phyloP scores from a whole-genome alignment of 2,329 filamentous ascomycete species.

The Neoascochyta sp. region DNA sequence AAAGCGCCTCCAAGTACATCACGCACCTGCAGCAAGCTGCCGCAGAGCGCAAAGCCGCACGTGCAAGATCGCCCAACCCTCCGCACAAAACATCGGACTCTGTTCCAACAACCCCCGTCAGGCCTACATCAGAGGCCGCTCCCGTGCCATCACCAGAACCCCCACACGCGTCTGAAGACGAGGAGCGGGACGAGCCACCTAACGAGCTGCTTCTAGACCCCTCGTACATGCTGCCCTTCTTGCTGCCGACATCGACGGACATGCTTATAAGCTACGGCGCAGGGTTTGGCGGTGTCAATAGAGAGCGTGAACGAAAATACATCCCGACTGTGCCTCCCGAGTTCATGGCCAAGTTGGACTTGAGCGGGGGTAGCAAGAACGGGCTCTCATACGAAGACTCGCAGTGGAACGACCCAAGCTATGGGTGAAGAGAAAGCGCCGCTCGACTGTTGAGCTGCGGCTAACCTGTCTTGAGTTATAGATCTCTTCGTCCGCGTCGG shows the following conservation, averaged over 20 bases:
- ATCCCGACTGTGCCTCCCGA: constrained; percentile 93
- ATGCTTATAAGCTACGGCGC: constrained; percentile 96
- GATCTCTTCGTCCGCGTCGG: too few species aligned
- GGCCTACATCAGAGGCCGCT: constrained; percentile 18
- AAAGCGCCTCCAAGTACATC: constrained; percentile 84
- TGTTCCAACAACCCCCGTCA: constrained; percentile 33
- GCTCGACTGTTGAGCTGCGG: constrained; percentile 1
- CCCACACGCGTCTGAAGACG: constrained; percentile 32
- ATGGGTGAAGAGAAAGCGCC: constrained; percentile 22
- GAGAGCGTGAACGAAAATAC: constrained; percentile 89
- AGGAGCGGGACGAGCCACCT: constrained; percentile 64
- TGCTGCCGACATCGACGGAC: constrained; percentile 91
- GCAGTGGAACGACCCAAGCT: constrained; percentile 34
- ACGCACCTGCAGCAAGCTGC: constrained; percentile 73
- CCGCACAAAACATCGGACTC: constrained; percentile 35
- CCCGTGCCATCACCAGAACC: constrained; percentile 31
- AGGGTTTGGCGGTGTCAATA: constrained; percentile 87
- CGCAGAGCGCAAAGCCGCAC: constrained; percentile 44
- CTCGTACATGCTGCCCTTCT: constrained; percentile 88
- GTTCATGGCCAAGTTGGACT: constrained; percentile 83
- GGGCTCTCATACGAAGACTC: constrained; percentile 26
- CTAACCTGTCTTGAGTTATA: constrained; percentile 4
- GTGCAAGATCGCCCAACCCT: constrained; percentile 30
- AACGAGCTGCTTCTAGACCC: constrained; percentile 80
- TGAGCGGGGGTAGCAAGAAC: constrained; percentile 40